Conservation (phyloP, 306 rosid genomes). For the Trichosanthes cucumerina region DNA sequence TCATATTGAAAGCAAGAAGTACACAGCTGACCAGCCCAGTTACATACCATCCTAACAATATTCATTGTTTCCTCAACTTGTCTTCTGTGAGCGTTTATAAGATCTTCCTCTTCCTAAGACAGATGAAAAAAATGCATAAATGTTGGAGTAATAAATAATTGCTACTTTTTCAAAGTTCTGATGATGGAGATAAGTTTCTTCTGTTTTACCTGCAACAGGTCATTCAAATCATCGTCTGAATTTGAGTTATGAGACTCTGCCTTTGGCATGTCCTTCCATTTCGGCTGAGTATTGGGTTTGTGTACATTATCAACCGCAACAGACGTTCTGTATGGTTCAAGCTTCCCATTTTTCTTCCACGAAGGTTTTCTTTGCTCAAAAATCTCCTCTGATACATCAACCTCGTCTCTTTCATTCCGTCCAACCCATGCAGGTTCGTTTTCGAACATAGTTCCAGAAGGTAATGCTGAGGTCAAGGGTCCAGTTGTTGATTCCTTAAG, state of each 20-base stretch:
- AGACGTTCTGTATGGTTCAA: conserved; percentile 39
- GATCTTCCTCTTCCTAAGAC: conserved; percentile 96
- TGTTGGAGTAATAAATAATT: background rate
- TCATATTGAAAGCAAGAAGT: background rate
- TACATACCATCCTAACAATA: conserved; percentile 81
- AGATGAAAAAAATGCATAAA: background rate
- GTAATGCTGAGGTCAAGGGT: conserved; percentile 55
- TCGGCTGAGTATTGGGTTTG: conserved; percentile 56
- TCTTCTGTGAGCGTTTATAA: conserved; percentile 90
- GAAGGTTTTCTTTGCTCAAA: conserved; percentile 59
- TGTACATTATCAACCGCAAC: conserved; percentile 44
- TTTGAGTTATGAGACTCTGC: conserved; percentile 37
- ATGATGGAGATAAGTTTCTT: background rate
- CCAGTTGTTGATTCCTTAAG: conserved; percentile 69
- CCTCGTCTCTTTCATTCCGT: conserved; percentile 57
- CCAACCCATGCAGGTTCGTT: conserved; percentile 56
- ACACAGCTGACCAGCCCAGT: conserved; percentile 2
- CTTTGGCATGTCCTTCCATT: conserved; percentile 69
- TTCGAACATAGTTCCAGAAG: conserved; percentile 47
- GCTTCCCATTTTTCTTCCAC: conserved; percentile 69
- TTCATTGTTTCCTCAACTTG: conserved; percentile 99
- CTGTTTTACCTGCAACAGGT: conserved; percentile 63
- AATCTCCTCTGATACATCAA: conserved; percentile 59
- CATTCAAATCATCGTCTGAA: conserved; percentile 74
- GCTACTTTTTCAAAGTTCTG: background rate